These are phyloP conservation scores for Panellus pusillus DNA, from an alignment of 768 basidiomycete species.

Conservation along the genomic window DNA sequence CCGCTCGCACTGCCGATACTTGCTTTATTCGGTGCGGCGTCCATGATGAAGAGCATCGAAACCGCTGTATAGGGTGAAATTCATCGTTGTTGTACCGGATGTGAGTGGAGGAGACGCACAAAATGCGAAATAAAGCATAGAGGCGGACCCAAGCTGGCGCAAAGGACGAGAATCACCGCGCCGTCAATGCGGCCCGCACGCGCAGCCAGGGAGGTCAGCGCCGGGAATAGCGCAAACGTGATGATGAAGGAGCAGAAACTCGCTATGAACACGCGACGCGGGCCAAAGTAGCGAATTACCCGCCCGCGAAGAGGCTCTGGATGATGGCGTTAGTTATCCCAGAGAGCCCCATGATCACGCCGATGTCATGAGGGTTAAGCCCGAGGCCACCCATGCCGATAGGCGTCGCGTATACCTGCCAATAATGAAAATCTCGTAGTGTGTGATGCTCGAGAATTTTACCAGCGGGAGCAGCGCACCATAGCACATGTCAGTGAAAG, in stretches of 20 bases:
- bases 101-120: neutral
- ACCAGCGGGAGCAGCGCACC: neutral
- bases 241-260: slow-evolving; percentile 30
- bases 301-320: slow-evolving; percentile 51
- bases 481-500: neutral
- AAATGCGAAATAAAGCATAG: neutral
- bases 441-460: neutral
- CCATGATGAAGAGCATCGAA: slow-evolving; percentile 21
- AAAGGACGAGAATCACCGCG: slow-evolving; percentile 30
- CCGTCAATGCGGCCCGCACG: slow-evolving; percentile 34
- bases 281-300: slow-evolving; percentile 53
- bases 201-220: slow-evolving; percentile 34
- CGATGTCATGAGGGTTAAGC: slow-evolving; percentile 31
- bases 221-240: slow-evolving; percentile 34
- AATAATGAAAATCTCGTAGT: neutral
- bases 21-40: slow-evolving; percentile 20
- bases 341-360: slow-evolving; percentile 44
- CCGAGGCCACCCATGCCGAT: slow-evolving; percentile 2
- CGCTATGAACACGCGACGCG: slow-evolving; percentile 47
- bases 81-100: too few relatives aligned
- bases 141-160: slow-evolving; percentile 32
- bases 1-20: slow-evolving; percentile 30
- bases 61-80: too few relatives aligned
- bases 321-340: slow-evolving; percentile 55
- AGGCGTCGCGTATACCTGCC: slow-evolving; percentile 5